A percentile compares a stretch with the other conserved stretches of the same genome.
Evolutionary conservation across 2,329 filamentous ascomycete genomes (phyloP).

Genomic region (Fonsecaea monophora): DNA sequence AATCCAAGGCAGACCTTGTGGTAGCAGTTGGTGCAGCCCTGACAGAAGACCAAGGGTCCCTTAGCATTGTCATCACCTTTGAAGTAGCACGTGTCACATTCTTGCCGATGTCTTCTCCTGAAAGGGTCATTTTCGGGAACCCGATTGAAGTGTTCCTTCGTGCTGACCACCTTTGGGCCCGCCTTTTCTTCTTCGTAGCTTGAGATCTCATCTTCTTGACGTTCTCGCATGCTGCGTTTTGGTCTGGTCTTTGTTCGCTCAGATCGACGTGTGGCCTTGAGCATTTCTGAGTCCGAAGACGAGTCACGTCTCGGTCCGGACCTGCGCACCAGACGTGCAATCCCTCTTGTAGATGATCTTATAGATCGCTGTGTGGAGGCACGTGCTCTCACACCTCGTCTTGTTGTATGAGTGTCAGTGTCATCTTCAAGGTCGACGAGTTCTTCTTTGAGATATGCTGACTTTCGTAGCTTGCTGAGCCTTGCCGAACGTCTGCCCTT

Average conservation of each 20-base stretch:
- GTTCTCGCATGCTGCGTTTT: conserved; percentile 55
- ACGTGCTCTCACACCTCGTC: conserved; percentile 27
- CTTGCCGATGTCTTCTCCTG: conserved; percentile 69
- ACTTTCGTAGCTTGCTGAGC: conserved; percentile 25
- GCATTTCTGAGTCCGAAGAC: conserved; percentile 29
- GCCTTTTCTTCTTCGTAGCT: conserved; percentile 47
- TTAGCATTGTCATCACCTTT: conserved; percentile 62
- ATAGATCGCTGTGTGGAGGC: conserved; percentile 19
- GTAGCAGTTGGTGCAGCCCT: conserved; percentile 84
- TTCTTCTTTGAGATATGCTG: conserved; percentile 22
- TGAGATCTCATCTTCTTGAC: conserved; percentile 56
- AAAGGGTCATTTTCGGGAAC: conserved; percentile 71
- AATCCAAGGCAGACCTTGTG: conserved; percentile 83
- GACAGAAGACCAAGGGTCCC: conserved; percentile 81
- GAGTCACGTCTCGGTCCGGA: conserved; percentile 15
- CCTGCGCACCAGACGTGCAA: neutral
- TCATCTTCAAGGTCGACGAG: conserved; percentile 27
- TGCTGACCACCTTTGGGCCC: conserved; percentile 64
- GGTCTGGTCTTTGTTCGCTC: conserved; percentile 42
- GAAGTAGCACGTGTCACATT: conserved; percentile 75
- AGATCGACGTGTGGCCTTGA: conserved; percentile 44
- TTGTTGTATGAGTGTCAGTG: conserved; percentile 26
- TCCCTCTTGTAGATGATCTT: conserved; percentile 9
- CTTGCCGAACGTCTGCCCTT: conserved; percentile 29
- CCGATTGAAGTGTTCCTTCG: conserved; percentile 76